A percentile compares a stretch with the other conserved stretches of the same genome.
phyloP scores from a whole-genome alignment of 768 basidiomycete species.

The Boletus coccyginus region DNA sequence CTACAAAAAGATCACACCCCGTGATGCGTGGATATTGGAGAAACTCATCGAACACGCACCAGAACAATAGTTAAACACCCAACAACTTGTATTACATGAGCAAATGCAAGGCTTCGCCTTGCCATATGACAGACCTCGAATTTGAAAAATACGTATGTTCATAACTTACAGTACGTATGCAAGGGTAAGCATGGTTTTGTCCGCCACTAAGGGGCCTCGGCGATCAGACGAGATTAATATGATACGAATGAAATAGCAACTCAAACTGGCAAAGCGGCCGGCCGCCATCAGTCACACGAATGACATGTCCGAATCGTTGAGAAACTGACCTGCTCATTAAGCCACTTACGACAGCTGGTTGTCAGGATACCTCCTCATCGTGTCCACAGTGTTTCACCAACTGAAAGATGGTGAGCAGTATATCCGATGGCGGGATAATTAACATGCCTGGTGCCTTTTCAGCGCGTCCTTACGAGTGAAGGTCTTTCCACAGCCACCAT shows the following conservation, averaged over 20 bases:
- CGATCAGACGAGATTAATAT: constrained; percentile 23
- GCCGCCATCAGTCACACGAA: constrained; percentile 19
- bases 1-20: constrained; percentile 86
- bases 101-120: constrained; percentile 3
- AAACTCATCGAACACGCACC: constrained; percentile 40
- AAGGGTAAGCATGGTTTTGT: constrained; percentile 23
- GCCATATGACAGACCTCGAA: constrained; percentile 10
- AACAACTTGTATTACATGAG: constrained; percentile 27
- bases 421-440: neutral
- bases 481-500: constrained; percentile 82
- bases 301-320: constrained; percentile 4
- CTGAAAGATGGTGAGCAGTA: constrained; percentile 35
- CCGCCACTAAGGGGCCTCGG: constrained; percentile 11
- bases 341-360: constrained; percentile 16
- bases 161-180: constrained; percentile 31
- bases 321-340: constrained; percentile 14
- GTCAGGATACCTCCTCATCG: constrained; percentile 47
- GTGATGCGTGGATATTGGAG: constrained; percentile 86
- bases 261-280: constrained; percentile 16
- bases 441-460: constrained; percentile 76
- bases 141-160: constrained; percentile 18
- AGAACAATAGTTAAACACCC: constrained; percentile 23
- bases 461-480: constrained; percentile 85
- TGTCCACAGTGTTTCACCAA: constrained; percentile 78
- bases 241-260: constrained; percentile 22